Evolutionary conservation across 1,284 basidiomycete species (phyloP).

Genomic region (Apiotrichum mycotoxinovorans): DNA sequence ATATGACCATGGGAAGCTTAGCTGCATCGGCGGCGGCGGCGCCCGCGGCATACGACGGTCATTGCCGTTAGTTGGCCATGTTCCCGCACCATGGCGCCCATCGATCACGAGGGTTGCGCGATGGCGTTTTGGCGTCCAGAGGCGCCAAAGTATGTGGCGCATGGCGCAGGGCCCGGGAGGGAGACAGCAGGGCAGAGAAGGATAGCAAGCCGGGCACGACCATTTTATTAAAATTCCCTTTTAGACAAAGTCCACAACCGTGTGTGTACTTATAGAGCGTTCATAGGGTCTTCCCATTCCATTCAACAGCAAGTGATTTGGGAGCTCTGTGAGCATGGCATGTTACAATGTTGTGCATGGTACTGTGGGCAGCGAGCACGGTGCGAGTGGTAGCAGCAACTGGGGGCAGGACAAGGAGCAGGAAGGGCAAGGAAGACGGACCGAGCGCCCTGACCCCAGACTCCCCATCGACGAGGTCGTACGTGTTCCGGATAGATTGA

Average conservation of each 20-base stretch:
- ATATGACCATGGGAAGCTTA: background rate
- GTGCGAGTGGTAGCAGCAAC: background rate
- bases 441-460: too few species aligned
- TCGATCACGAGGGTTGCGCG: background rate
- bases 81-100: background rate
- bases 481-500: too few species aligned
- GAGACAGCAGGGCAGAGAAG: background rate
- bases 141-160: background rate
- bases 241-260: slow-evolving; percentile 8
- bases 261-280: slow-evolving; percentile 21
- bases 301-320: too few species aligned
- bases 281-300: too few species aligned
- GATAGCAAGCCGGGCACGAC: background rate
- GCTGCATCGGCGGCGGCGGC: background rate
- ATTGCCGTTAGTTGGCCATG: background rate
- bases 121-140: background rate
- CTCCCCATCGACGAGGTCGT: too few species aligned
- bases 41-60: background rate
- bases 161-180: background rate
- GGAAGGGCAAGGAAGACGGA: background rate
- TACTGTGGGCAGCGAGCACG: background rate
- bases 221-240: background rate
- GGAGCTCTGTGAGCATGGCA: background rate
- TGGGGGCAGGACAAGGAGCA: background rate
- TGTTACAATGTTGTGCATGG: slow-evolving; percentile 11